Base-by-base conservation (phyloP, 2,329 filamentous ascomycete species). In the Mycosphaerella arachidis region DNA sequence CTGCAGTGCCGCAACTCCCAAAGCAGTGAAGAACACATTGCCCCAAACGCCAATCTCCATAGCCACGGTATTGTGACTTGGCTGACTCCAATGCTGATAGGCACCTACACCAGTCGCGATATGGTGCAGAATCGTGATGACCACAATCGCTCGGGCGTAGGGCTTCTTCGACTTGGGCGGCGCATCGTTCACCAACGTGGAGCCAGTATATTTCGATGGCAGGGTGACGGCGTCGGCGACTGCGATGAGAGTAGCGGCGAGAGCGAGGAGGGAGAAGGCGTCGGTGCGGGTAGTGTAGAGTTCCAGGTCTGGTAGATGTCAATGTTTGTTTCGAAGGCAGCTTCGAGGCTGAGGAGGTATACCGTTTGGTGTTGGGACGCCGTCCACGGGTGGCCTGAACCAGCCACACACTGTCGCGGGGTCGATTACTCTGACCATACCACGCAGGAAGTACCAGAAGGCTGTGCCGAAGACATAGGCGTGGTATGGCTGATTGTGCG, bases 241-340 rank as follows among this genome's bases (percentile, higher is more conserved):
- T 30, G 69, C 66, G 3, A 74, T 57, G 8, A 75, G 68, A 10
- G 73, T 63, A 7, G 65, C 58, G 16, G 70, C 63, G 37, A 74
- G 65, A 27, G 72, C 66, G 35, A 74, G 57, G 24, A 74, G 71
- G 48, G 70, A 66, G 64, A 68, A 74, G 63, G 68, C 73, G 58
- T 75, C 73, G 56, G 70, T 74, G 56, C 72, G 65, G 58, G 70
- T 70, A 46, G 68, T 75, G 70, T 75, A 75, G 64, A 74, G 62
- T 55, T 75, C 73, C 52, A 75, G 71, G 60, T 75, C 72, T 73
- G 62, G 27, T 50, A 16, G 45, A 18, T 31, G n/a, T 58, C 43
- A 40, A 27, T 31, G n/a, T 31, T n/a, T 10, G n/a, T 35, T 40
- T 30, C 8, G 40, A 33, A 18, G 8, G 18, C 50, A 33, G 27